Conservation (phyloP, 306 rosid genomes). For the Abrus pulchellus region DNA sequence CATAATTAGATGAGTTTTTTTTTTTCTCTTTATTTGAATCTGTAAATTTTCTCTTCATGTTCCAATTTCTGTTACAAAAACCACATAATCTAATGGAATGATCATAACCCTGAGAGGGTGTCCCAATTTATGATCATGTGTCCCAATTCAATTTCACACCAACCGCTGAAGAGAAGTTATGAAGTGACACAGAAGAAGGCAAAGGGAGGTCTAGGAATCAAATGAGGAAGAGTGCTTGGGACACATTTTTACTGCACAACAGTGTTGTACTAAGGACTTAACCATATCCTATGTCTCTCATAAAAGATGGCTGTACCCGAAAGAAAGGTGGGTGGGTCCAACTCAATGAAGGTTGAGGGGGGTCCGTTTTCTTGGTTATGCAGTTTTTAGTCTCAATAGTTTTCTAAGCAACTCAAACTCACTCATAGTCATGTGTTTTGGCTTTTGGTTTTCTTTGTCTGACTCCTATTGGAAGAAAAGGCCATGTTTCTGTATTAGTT, state of each 20-base stretch:
- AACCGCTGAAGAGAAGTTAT: conserved; percentile 26
- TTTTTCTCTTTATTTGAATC: neutral
- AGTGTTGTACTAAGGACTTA: conserved; percentile 29
- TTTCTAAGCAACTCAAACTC: conserved; percentile 20
- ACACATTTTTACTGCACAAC: conserved; percentile 30
- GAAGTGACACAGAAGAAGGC: conserved; percentile 21
- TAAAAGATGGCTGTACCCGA: conserved; percentile 42
- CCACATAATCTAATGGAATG: neutral
- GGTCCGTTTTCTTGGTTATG: conserved; percentile 40
- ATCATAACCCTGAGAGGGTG: neutral
- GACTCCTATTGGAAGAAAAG: neutral
- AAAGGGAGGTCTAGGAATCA: conserved; percentile 18
- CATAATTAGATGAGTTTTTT: neutral
- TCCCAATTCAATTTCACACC: conserved; percentile 28
- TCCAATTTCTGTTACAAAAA: conserved; percentile 13
- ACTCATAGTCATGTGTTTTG: neutral
- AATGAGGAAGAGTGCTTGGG: conserved; percentile 21
- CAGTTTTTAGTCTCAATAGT: neutral
- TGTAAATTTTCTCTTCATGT: conserved; percentile 10
- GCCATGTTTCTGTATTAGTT: conserved; percentile 14
- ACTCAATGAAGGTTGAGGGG: conserved; percentile 33
- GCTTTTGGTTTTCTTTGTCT: conserved; percentile 3
- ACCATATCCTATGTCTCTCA: conserved; percentile 25
- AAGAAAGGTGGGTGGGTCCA: conserved; percentile 48
- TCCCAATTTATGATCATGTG: conserved; percentile 32